Evolutionary conservation across 257 asterid genomes (phyloP), one percentile per base, ranked within the genome.

Genomic region (Osmanthus fragrans): DNA sequence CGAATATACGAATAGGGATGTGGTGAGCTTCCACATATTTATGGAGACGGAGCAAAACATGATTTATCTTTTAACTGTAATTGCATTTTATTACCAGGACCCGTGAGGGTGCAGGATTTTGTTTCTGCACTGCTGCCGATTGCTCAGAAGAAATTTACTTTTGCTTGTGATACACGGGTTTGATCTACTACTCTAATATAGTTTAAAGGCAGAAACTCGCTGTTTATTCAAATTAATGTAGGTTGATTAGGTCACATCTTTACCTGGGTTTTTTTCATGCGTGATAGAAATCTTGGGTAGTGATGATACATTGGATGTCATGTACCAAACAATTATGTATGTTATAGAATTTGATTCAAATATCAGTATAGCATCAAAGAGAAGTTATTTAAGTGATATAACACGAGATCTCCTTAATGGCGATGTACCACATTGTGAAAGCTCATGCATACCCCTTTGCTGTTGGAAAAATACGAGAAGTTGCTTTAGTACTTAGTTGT

Each of bases 1-100:
- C 87, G 90, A 42, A 83, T 92, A 77, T 94, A 92, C 10, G 99
- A 92, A 80, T 94, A 89, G 84, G 79, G 73, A 78, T 72, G 60
- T 37, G 33, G 9, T 5, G 51, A 34, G n/a, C 64, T 76, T 23
- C 71, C 18, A 67, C 72, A 1, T 11, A 73, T 40, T 76, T 56
- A 1, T 58, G 69, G 47, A 76, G 79, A 47, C 12, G 66, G 78
- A 58, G 34, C 36, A 3, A 32, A 25, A 63, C n/a, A 63, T 23
- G 34, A 23, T 63, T 10, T 63, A 25, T 25, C 19, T 63, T 63
- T 63, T 60, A 58, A 58, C 32, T 60, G 16, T 25, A 8, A 33
- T 21, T 60, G 33, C 68, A 25, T 21, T 60, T 7, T 25, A 2
- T 60, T 2, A 23, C 7, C 18, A 7, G 68, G 68, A 42, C 12